phyloP scores from a whole-genome alignment of 2,329 filamentous ascomycete species.

The Claviceps sp. region DNA sequence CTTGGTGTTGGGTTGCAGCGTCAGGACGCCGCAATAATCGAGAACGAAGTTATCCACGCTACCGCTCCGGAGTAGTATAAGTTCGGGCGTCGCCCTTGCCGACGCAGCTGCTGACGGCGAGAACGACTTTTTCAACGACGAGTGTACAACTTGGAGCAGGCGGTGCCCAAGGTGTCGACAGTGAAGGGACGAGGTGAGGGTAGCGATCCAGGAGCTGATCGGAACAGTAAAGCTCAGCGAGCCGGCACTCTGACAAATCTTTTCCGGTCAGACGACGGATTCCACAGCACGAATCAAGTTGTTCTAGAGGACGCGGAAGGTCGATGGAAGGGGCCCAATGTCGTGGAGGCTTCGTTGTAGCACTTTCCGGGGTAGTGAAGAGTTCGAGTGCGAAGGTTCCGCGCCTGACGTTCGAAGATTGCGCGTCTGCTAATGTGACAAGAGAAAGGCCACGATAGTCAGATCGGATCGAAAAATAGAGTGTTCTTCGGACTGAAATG shows the following conservation, averaged over 20 bases:
- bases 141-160: not conserved
- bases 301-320: conserved; percentile 12
- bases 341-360: conserved; percentile 17
- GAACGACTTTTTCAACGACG: not conserved
- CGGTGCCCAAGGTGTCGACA: not conserved
- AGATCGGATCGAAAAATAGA: not conserved
- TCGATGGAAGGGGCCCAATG: conserved; percentile 17
- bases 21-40: conserved; percentile 3
- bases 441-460: conserved; percentile 8
- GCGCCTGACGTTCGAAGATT: conserved; percentile 11
- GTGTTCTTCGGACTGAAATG: not conserved
- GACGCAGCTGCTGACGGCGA: not conserved
- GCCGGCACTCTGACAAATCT: not conserved
- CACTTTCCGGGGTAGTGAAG: conserved; percentile 4
- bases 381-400: conserved; percentile 12
- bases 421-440: conserved; percentile 4
- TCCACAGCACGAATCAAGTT: conserved; percentile 10
- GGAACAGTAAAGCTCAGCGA: conserved; percentile 5
- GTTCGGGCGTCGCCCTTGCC: not conserved
- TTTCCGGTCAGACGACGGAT: conserved; percentile 8
- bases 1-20: not conserved
- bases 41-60: not conserved
- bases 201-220: conserved; percentile 2
- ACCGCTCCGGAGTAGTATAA: not conserved
- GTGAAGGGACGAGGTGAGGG: conserved; percentile 1